Conservation (phyloP, 139 green algal species). For the Coelastrella sp. region DNA sequence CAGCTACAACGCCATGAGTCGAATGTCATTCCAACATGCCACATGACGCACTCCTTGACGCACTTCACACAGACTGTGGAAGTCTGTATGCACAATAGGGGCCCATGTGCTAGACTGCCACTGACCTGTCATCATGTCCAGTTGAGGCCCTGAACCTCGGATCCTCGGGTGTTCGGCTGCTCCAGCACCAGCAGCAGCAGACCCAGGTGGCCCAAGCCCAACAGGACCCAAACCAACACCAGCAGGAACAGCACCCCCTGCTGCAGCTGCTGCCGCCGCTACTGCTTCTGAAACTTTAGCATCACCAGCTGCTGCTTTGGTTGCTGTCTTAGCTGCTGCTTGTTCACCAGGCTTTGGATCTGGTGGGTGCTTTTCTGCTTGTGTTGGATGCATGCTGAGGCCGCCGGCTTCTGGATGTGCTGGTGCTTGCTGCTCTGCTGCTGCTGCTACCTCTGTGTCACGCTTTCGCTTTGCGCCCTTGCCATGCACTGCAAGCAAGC, state of each 20-base stretch:
- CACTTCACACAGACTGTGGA: too few species aligned
- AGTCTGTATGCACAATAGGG: not conserved
- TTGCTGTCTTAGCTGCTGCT: not conserved
- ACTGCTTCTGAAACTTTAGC: not conserved
- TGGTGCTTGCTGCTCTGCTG: conserved; percentile 30
- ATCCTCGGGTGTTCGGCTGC: not conserved
- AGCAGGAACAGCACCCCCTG: not conserved
- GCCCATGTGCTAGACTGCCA: not conserved
- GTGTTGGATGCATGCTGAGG: not conserved
- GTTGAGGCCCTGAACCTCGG: conserved; percentile 24
- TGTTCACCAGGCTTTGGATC: not conserved
- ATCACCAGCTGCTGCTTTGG: not conserved
- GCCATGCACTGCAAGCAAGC: not conserved
- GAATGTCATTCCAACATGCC: too few species aligned
- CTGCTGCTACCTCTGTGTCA: not conserved
- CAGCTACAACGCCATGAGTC: too few species aligned
- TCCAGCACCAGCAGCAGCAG: conserved; percentile 24
- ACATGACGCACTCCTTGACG: too few species aligned
- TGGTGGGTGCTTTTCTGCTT: conserved; percentile 16
- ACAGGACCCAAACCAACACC: conserved; percentile 9
- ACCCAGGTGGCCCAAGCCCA: not conserved
- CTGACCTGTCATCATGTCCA: conserved; percentile 48
- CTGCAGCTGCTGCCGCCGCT: not conserved
- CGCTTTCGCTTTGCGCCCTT: conserved; percentile 13
- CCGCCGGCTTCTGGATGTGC: conserved; percentile 3